phyloP scores from a whole-genome alignment of 371 early-diverging fungal genomes.

The Lichtheimia ramosa region DNA sequence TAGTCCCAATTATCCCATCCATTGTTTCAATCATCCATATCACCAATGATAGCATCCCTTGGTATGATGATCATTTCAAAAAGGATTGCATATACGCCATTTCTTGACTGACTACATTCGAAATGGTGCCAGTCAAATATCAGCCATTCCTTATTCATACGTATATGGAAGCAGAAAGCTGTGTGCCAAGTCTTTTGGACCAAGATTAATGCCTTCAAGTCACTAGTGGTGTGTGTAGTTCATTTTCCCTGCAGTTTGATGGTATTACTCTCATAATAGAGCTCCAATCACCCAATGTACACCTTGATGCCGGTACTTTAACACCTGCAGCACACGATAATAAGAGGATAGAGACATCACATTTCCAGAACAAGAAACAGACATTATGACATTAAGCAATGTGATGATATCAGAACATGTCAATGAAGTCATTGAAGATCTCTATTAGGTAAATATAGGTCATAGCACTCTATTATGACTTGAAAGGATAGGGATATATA shows the following conservation, averaged over 20 bases:
- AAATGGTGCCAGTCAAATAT: slow-evolving; percentile 25
- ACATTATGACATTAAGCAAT: no score
- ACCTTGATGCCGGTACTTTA: background rate
- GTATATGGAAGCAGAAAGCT: slow-evolving; percentile 55
- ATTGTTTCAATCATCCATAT: no score
- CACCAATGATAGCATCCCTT: no score
- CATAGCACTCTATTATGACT: no score
- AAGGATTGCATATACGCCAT: no score
- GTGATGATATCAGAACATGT: no score
- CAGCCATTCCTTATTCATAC: slow-evolving; percentile 45
- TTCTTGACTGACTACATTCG: slow-evolving; percentile 18
- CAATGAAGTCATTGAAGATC: no score
- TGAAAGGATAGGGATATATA: no score
- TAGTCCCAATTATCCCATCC: no score
- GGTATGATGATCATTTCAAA: no score
- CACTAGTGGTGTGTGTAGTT: background rate
- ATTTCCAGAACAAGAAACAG: background rate
- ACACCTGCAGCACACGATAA: background rate
- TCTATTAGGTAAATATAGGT: no score
- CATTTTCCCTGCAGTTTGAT: background rate
- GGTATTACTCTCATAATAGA: background rate
- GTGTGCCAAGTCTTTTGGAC: slow-evolving; percentile 11
- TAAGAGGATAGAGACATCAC: background rate
- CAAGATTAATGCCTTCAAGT: no score
- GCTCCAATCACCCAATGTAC: background rate